A percentile compares a stretch with the other conserved stretches of the same genome.
Conservation (phyloP, 2,329 filamentous ascomycete genomes). For the Aspergillus jensenii region DNA sequence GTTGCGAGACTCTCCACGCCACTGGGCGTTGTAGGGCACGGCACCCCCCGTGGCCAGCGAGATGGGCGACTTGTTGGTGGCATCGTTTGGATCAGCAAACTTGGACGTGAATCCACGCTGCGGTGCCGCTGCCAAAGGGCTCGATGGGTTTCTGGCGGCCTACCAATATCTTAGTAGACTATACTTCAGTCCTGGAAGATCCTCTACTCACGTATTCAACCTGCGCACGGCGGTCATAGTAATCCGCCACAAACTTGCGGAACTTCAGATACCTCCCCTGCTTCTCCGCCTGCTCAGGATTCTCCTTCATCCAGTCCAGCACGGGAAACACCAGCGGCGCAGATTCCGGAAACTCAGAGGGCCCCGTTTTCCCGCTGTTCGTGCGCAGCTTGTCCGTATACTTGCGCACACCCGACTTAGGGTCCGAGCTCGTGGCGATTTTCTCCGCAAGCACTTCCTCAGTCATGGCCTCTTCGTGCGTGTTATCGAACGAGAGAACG, state of each 20-base stretch:
- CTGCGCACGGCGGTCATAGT: slow-evolving; percentile 5
- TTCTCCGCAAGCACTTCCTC: neutral
- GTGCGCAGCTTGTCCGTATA: neutral
- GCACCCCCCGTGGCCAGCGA: neutral
- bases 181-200: neutral
- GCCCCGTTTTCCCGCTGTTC: neutral
- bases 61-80: neutral
- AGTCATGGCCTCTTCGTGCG: neutral
- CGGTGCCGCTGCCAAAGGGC: neutral
- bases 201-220: slow-evolving; percentile 1
- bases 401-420: slow-evolving; percentile 1
- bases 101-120: neutral
- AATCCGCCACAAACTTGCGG: slow-evolving; percentile 7
- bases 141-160: neutral
- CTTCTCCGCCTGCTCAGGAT: neutral
- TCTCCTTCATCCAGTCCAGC: neutral
- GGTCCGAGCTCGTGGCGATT: neutral
- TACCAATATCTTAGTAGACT: neutral
- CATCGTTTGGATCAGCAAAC: neutral
- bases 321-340: slow-evolving; percentile 5
- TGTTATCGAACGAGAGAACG: slow-evolving; percentile 6
- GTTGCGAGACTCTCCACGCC: neutral
- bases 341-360: neutral
- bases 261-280: neutral
- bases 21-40: neutral